Percentiles rank a stretch among this genome's conserved stretches.
Conservation (phyloP, 352 stramenopile genomes). For the Pythium biforme region DNA sequence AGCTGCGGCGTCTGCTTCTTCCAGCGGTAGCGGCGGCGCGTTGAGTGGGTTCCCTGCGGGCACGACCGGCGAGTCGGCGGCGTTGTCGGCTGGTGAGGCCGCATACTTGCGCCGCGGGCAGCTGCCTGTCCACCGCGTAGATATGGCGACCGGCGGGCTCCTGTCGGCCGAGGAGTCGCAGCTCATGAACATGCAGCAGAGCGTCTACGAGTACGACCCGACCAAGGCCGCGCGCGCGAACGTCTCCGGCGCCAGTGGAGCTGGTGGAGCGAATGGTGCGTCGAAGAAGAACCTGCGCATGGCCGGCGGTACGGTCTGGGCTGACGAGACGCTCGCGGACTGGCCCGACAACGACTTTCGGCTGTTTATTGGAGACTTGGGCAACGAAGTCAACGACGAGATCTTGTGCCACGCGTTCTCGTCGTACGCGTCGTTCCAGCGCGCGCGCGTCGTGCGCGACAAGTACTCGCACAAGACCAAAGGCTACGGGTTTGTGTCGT, state of each 20-base stretch:
- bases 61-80: constrained; percentile 40
- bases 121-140: constrained; percentile 43
- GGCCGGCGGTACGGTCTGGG: constrained; percentile 88
- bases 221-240: constrained; percentile 31
- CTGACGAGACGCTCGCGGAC: constrained; percentile 90
- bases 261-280: constrained; percentile 24
- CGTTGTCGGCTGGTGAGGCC: constrained; percentile 19
- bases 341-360: constrained; percentile 97
- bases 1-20: not conserved
- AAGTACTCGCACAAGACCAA: constrained; percentile 88
- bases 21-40: constrained; percentile 30
- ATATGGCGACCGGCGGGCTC: constrained; percentile 69
- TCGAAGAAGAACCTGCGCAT: constrained; percentile 63
- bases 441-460: constrained; percentile 76
- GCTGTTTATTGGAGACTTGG: constrained; percentile 95
- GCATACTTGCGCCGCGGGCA: constrained; percentile 23
- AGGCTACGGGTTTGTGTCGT: constrained; percentile 96
- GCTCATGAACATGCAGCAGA: constrained; percentile 83
- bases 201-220: constrained; percentile 82
- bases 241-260: not conserved
- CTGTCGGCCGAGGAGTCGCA: constrained; percentile 70
- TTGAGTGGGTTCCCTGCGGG: constrained; percentile 66
- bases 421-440: constrained; percentile 75
- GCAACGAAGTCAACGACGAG: constrained; percentile 91
- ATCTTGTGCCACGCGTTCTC: constrained; percentile 77